phyloP scores from a whole-genome alignment of 2,329 filamentous ascomycete species.

The Zarea fungicola region DNA sequence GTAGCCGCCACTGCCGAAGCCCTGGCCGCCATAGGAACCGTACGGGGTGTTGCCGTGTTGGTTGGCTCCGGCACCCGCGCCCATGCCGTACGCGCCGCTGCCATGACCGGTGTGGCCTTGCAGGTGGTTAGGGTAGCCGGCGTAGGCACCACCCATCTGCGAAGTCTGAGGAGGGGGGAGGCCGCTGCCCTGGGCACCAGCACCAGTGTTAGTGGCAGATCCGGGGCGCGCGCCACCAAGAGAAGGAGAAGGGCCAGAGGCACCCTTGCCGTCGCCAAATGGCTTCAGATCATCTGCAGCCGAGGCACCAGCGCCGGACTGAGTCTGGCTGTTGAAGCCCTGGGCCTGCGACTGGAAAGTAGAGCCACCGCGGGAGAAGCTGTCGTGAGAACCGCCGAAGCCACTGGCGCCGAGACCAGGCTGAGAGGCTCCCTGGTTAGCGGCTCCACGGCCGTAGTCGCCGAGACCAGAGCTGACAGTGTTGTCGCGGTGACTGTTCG shows the following conservation, averaged over 20 bases:
- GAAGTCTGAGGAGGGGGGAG: constrained; percentile 53
- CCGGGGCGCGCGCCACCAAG: constrained; percentile 52
- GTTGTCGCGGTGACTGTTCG: constrained; percentile 48
- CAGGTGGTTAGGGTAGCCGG: constrained; percentile 51
- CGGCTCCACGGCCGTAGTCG: constrained; percentile 48
- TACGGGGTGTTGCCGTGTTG: constrained; percentile 51
- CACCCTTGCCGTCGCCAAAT: constrained; percentile 51
- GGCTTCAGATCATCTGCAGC: constrained; percentile 51
- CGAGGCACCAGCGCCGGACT: constrained; percentile 38
- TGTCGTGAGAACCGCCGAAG: constrained; percentile 51
- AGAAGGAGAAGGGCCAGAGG: constrained; percentile 51
- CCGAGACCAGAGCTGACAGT: constrained; percentile 46
- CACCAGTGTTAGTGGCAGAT: constrained; percentile 50
- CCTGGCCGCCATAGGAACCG: constrained; percentile 46
- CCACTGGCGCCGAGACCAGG: constrained; percentile 45
- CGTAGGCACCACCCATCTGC: constrained; percentile 49
- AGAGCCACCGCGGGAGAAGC: constrained; percentile 48
- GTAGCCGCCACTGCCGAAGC: constrained; percentile 45
- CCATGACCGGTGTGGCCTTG: constrained; percentile 50
- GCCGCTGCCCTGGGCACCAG: constrained; percentile 41
- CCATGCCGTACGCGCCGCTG: constrained; percentile 50
- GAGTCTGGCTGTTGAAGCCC: constrained; percentile 46
- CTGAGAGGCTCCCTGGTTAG: constrained; percentile 45
- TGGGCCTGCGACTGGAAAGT: constrained; percentile 53
- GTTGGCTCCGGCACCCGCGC: constrained; percentile 43